A percentile compares a stretch with the other conserved stretches of the same genome.
Evolutionary conservation across 148 eudicot species (phyloP).

Genomic region (Chenopodium suecicum): DNA sequence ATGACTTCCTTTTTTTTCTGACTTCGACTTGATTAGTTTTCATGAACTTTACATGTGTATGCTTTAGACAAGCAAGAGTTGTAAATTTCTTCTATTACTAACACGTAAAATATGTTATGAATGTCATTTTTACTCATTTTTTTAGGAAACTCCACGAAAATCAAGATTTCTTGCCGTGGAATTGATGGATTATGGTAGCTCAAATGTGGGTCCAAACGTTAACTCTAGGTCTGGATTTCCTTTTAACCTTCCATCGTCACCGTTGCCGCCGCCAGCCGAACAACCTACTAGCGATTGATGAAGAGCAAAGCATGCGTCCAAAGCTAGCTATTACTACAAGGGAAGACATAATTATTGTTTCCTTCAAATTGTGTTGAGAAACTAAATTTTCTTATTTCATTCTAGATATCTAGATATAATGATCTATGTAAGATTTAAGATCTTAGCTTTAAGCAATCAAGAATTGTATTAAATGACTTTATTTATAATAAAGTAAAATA

Average conservation of each 20-base stretch:
- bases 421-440: neutral
- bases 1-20: no score
- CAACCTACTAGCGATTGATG: constrained; percentile 5
- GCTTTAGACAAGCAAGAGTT: no score
- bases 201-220: constrained; percentile 22
- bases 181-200: constrained; percentile 24
- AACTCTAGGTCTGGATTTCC: constrained; percentile 25
- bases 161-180: constrained; percentile 8
- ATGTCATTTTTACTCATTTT: neutral
- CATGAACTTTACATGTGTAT: no score
- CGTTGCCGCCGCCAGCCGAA: neutral
- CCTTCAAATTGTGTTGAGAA: neutral
- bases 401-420: neutral
- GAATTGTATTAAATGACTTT: neutral
- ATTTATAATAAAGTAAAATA: no score
- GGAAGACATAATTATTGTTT: neutral
- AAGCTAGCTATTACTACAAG: neutral
- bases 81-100: no score
- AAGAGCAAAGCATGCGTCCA: neutral
- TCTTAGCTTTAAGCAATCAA: neutral
- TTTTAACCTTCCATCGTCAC: constrained; percentile 11
- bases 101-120: no score
- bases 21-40: no score
- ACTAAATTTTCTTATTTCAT: neutral
- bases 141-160: constrained; percentile 14